Conservation (phyloP, 306 rosid genomes). For the Vachellia pachyceras region DNA sequence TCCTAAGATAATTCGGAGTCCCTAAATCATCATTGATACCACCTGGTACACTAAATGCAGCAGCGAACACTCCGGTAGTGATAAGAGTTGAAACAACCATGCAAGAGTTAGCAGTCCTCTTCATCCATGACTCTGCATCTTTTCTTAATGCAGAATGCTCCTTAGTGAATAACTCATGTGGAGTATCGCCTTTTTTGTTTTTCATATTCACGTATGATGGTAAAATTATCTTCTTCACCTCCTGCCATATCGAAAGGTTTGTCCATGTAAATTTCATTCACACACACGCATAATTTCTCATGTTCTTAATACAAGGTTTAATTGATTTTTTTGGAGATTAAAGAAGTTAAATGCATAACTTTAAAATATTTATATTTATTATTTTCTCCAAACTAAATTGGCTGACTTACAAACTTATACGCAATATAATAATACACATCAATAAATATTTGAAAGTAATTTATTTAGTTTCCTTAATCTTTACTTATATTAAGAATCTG, state of each 20-base stretch:
- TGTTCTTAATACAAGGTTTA: too few species aligned
- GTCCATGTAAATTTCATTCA: neutral
- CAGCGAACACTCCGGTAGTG: neutral
- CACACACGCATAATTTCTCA: too few species aligned
- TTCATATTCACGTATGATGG: conserved; percentile 22
- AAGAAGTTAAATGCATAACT: too few species aligned
- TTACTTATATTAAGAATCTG: too few species aligned
- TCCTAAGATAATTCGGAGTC: conserved; percentile 15
- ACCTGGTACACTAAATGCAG: conserved; percentile 22
- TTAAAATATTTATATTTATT: too few species aligned
- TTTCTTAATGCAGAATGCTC: neutral
- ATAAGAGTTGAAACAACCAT: conserved; percentile 25
- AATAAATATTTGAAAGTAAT: too few species aligned
- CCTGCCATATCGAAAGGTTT: conserved; percentile 30
- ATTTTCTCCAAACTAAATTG: too few species aligned
- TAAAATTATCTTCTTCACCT: conserved; percentile 51
- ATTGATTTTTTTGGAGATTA: too few species aligned
- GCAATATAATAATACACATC: too few species aligned
- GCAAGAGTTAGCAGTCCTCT: conserved; percentile 44
- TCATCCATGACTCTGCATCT: conserved; percentile 55
- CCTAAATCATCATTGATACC: conserved; percentile 16
- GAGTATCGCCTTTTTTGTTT: conserved; percentile 36
- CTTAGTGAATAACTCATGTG: conserved; percentile 41
- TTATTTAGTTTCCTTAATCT: too few species aligned
- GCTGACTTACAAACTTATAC: too few species aligned